Evolutionary conservation across 345 rosid genomes (phyloP), one percentile per base, ranked within the genome.

Genomic region (Eutrema yunnanense): DNA sequence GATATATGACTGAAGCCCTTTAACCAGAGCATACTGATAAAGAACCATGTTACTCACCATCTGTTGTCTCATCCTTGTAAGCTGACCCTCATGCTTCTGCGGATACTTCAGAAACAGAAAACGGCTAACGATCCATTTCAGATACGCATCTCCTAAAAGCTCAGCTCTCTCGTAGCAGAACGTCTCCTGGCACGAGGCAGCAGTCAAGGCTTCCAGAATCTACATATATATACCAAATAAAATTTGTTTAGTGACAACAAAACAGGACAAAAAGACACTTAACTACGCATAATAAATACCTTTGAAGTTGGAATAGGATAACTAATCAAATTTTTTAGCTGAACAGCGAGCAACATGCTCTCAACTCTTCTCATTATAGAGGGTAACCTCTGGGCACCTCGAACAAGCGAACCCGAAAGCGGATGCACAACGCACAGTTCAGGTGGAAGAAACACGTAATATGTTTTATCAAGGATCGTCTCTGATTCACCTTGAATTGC

Each of bases 141-240:
- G 81, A 81, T 92, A 95, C 40, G 99, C 99, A 82, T 95, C 99
- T 61, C 99, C 99, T 65, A 95, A 82, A 72, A 95, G 98, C 86
- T 95, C 98, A 3, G 99, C 99, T 83, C 99, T 90, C 76, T 92
- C 99, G 62, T 92, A 92, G 82, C 98, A 95, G 84, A 95, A 95
- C 10, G 97, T 90, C 81, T 95, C 99, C 76, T 95, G 99, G 87
- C 99, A 95, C 33, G 98, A 95, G 59, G 98, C 99, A 2, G 98
- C 97, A 41, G 99, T 95, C 85, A 90, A 84, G 54, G 99, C 98
- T 78, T 95, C 98, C 86, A 95, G 81, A 57, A 95, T 87, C 99
- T 92, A 82, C 38, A 55, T 19, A 79, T 10, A 69, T 29, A 64
- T 34, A 65, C 34, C 30, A 37, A 48, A 75, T 43, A 0, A n/a